These are phyloP conservation scores for Chlorella vulgaris DNA, from an alignment of 139 green algal genomes.

Conservation along the genomic window DNA sequence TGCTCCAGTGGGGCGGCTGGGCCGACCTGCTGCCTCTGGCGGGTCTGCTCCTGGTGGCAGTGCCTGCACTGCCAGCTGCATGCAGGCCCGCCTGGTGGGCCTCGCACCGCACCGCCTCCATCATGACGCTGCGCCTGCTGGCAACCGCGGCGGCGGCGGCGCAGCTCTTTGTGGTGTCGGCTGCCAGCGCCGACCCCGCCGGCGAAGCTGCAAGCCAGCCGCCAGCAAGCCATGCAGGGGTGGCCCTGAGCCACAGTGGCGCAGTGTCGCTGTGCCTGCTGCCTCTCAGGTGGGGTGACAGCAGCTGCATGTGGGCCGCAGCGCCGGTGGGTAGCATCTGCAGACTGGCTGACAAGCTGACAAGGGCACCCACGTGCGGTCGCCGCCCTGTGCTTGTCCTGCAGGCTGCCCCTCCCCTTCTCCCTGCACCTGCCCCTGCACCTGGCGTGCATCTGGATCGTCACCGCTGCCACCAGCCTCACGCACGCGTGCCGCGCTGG, in stretches of 20 bases:
- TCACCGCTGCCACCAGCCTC: conserved; percentile 8
- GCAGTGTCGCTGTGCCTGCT: not conserved
- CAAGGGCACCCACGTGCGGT: too few species aligned
- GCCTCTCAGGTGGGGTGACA: conserved; percentile 4
- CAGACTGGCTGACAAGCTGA: too few species aligned
- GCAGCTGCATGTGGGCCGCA: not conserved
- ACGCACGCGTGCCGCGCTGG: not conserved
- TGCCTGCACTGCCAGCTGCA: not conserved
- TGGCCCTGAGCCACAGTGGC: not conserved
- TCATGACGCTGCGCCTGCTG: not conserved
- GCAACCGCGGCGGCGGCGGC: not conserved
- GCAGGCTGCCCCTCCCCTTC: conserved; percentile 30
- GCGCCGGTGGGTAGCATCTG: too few species aligned
- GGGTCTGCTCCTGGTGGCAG: conserved; percentile 1
- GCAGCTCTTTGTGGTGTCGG: not conserved
- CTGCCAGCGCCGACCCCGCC: too few species aligned
- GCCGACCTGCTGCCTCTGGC: conserved; percentile 1
- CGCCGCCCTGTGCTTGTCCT: not conserved
- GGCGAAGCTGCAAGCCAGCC: not conserved
- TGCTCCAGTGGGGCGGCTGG: not conserved
- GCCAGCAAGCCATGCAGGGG: not conserved
- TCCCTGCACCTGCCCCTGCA: conserved; percentile 28
- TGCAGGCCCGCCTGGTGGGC: conserved; percentile 2
- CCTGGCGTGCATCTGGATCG: conserved; percentile 23
- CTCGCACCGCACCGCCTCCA: not conserved